A percentile compares a stretch with the other conserved stretches of the same genome.
Conservation (phyloP, 2,329 filamentous ascomycete genomes). For the Zymoseptoria pseudotritici region DNA sequence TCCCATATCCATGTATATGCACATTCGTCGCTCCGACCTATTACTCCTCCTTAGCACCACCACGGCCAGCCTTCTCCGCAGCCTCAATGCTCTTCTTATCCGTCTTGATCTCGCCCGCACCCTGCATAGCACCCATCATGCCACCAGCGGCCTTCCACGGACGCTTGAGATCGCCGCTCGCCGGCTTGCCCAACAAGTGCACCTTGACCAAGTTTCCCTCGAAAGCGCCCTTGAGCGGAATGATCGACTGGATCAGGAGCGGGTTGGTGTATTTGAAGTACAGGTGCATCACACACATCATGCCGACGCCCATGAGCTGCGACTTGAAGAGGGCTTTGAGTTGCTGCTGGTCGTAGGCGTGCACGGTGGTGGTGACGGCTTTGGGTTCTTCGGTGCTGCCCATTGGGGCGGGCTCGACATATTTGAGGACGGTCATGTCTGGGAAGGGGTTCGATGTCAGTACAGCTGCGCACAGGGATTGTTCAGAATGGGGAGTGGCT, state of each 20-base stretch:
- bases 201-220: conserved; percentile 97
- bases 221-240: conserved; percentile 90
- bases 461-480: not conserved
- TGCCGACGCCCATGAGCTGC: conserved; percentile 90
- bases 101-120: conserved; percentile 68
- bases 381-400: conserved; percentile 91
- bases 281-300: conserved; percentile 98
- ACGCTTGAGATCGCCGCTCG: conserved; percentile 82
- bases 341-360: conserved; percentile 87
- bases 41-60: conserved; percentile 48
- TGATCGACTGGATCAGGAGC: conserved; percentile 95
- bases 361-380: conserved; percentile 90
- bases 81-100: conserved; percentile 58
- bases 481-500: conserved; percentile 19
- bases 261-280: conserved; percentile 99
- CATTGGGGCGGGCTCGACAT: conserved; percentile 91
- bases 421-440: conserved; percentile 98
- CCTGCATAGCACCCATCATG: conserved; percentile 63
- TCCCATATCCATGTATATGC: not conserved
- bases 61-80: conserved; percentile 44
- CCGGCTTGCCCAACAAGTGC: conserved; percentile 79
- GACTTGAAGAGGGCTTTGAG: conserved; percentile 78
- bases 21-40: not conserved
- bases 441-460: conserved; percentile 4
- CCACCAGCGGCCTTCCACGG: conserved; percentile 86